phyloP scores from a whole-genome alignment of 139 green algal species.

The Picochlorum sp. region DNA sequence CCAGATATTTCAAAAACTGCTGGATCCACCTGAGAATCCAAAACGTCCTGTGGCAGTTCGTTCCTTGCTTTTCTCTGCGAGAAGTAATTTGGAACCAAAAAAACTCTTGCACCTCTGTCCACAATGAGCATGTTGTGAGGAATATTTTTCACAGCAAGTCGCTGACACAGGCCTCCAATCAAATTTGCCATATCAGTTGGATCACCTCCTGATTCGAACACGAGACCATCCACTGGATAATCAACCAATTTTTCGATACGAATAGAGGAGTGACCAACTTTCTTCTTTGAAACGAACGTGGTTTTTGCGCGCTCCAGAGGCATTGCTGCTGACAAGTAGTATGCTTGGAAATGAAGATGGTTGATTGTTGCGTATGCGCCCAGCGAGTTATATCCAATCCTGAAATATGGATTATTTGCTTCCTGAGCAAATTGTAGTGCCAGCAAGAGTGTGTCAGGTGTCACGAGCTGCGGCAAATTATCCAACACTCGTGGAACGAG shows the following conservation, averaged over 20 bases:
- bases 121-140: slow-evolving; percentile 96
- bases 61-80: slow-evolving; percentile 69
- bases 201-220: slow-evolving; percentile 71
- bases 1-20: slow-evolving; percentile 93
- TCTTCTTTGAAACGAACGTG: slow-evolving; percentile 22
- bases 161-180: slow-evolving; percentile 51
- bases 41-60: slow-evolving; percentile 50
- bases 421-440: slow-evolving; percentile 85
- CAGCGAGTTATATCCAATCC: slow-evolving; percentile 93
- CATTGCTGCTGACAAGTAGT: slow-evolving; percentile 67
- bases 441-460: slow-evolving; percentile 49
- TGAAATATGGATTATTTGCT: slow-evolving; percentile 81
- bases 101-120: slow-evolving; percentile 79
- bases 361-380: slow-evolving; percentile 98
- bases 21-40: slow-evolving; percentile 80
- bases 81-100: slow-evolving; percentile 79
- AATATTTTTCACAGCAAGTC: slow-evolving; percentile 67
- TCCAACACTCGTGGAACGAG: slow-evolving; percentile 82
- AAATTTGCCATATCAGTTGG: slow-evolving; percentile 51
- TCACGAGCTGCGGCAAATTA: slow-evolving; percentile 51
- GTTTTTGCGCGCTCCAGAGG: slow-evolving; percentile 78
- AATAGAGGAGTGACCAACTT: slow-evolving; percentile 18
- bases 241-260: slow-evolving; percentile 48
- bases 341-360: slow-evolving; percentile 97
- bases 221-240: slow-evolving; percentile 81